These are phyloP conservation scores for Suillus fuscotomentosus DNA, from an alignment of 768 basidiomycete genomes.

Conservation along the genomic window DNA sequence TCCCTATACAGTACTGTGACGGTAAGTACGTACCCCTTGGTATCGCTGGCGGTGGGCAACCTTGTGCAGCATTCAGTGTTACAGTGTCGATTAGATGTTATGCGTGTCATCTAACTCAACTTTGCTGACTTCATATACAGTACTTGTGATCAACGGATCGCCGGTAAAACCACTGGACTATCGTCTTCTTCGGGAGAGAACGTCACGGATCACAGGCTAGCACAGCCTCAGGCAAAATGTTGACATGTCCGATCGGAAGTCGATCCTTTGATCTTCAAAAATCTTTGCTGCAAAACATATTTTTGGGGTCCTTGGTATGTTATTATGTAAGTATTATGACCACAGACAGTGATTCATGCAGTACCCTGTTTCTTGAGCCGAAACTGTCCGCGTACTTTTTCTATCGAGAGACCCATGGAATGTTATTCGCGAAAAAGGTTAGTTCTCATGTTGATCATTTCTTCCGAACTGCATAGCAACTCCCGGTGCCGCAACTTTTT, in stretches of 20 bases:
- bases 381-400: neutral
- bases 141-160: neutral
- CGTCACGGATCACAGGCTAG: neutral
- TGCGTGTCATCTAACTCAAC: neutral
- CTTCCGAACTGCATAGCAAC: slow-evolving; percentile 33
- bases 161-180: neutral
- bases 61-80: neutral
- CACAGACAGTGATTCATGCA: neutral
- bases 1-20: neutral
- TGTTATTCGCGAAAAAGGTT: slow-evolving; percentile 19
- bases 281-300: neutral
- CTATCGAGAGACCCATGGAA: slow-evolving; percentile 10
- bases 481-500: slow-evolving; percentile 16
- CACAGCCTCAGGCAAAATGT: neutral
- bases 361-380: neutral
- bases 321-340: neutral
- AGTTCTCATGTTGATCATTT: slow-evolving; percentile 19
- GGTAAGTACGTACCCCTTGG: neutral
- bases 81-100: neutral
- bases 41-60: neutral
- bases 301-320: neutral
- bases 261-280: neutral
- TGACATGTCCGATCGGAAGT: neutral
- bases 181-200: neutral
- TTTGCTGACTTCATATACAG: neutral